Evolutionary conservation across 2,329 filamentous ascomycete species (phyloP).

Genomic region (Xenoacremonium recifei): DNA sequence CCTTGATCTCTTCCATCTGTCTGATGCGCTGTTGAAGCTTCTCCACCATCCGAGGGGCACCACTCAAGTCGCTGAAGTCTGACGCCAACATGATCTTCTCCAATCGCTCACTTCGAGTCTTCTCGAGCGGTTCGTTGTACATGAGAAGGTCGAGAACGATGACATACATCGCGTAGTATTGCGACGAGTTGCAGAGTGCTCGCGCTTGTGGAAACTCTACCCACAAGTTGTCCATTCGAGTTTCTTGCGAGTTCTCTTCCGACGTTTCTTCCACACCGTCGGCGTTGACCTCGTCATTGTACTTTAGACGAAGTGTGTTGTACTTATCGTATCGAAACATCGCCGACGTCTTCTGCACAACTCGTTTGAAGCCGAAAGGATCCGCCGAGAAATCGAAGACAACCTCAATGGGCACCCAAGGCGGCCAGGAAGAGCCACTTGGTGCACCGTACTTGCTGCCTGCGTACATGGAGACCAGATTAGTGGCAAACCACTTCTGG

Average conservation of each 20-base stretch:
- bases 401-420: constrained; percentile 97
- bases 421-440: constrained; percentile 85
- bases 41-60: constrained; percentile 89
- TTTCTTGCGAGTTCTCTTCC: constrained; percentile 59
- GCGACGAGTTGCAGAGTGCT: constrained; percentile 93
- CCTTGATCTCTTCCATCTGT: constrained; percentile 94
- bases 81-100: constrained; percentile 99
- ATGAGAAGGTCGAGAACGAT: constrained; percentile 94
- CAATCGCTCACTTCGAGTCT: constrained; percentile 90
- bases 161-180: constrained; percentile 98
- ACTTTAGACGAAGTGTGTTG: constrained; percentile 94
- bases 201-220: constrained; percentile 93
- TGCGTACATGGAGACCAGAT: constrained; percentile 88
- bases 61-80: constrained; percentile 94
- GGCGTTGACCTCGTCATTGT: constrained; percentile 86
- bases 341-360: constrained; percentile 95
- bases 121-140: constrained; percentile 94
- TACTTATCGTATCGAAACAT: constrained; percentile 96
- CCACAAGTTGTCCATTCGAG: constrained; percentile 92
- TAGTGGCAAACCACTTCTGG: constrained; percentile 82
- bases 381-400: constrained; percentile 96
- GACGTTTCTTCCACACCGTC: constrained; percentile 50
- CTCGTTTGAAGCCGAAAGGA: constrained; percentile 95
- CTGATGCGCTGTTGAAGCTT: constrained; percentile 89
- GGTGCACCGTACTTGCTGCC: constrained; percentile 89